These are phyloP conservation scores for Mucor circinelloides DNA, from an alignment of 371 early-diverging fungal species.

Conservation along the genomic window DNA sequence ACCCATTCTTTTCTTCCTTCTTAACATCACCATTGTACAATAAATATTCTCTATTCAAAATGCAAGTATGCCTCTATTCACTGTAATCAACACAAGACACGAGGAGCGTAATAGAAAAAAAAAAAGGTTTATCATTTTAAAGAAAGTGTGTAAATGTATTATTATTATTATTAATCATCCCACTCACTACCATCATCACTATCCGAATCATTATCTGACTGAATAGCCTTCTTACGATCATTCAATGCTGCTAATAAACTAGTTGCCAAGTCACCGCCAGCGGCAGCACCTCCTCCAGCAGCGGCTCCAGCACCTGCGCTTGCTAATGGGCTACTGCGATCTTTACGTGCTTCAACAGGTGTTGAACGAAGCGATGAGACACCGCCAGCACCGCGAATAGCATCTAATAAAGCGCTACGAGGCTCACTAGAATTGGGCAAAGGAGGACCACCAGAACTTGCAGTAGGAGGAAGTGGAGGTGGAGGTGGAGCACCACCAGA, in stretches of 20 bases:
- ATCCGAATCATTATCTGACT: conserved; percentile 29
- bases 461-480: conserved; percentile 17
- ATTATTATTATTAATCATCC: conserved; percentile 31
- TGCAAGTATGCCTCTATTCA: too few relatives aligned
- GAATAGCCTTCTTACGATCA: conserved; percentile 32
- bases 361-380: conserved; percentile 31
- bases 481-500: conserved; percentile 8
- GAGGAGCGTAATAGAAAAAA: background rate
- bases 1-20: background rate
- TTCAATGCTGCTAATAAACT: conserved; percentile 35
- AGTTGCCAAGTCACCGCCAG: conserved; percentile 25
- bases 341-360: conserved; percentile 28
- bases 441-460: conserved; percentile 11
- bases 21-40: background rate
- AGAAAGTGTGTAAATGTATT: background rate
- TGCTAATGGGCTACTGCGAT: conserved; percentile 33
- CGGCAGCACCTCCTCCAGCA: conserved; percentile 9
- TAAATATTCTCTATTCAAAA: too few relatives aligned
- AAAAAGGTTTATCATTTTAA: background rate
- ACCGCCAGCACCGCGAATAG: conserved; percentile 50
- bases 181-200: conserved; percentile 34
- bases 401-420: conserved; percentile 40
- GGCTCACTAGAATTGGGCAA: conserved; percentile 16
- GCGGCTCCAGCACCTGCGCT: conserved; percentile 12
- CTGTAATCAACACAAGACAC: background rate